Percentiles rank a stretch among this genome's conserved stretches.
These are phyloP conservation scores for Calocybe indica DNA, from an alignment of 768 basidiomycete genomes.

Conservation along the genomic window DNA sequence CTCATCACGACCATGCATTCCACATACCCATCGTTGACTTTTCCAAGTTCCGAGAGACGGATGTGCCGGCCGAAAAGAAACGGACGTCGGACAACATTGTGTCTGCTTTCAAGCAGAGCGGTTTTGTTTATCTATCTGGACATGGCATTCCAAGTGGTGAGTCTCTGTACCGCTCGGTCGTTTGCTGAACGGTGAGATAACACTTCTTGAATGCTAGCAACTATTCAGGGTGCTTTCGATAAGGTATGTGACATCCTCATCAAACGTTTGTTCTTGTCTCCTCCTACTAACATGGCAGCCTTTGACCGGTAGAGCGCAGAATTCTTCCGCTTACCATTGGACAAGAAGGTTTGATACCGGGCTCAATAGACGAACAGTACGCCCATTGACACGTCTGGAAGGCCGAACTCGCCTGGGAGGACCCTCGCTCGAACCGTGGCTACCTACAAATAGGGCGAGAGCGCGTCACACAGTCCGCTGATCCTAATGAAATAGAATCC, in stretches of 20 bases:
- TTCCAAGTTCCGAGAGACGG: slow-evolving; percentile 50
- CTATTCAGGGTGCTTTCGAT: slow-evolving; percentile 53
- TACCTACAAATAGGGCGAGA: slow-evolving; percentile 81
- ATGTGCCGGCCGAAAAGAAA: slow-evolving; percentile 50
- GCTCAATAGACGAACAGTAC: neutral
- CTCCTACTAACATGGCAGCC: neutral
- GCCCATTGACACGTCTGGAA: slow-evolving; percentile 16
- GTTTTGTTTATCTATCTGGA: slow-evolving; percentile 72
- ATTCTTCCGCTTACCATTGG: slow-evolving; percentile 64
- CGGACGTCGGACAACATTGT: slow-evolving; percentile 64
- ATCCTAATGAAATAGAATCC: slow-evolving; percentile 66
- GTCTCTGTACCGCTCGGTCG: slow-evolving; percentile 6
- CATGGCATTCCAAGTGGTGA: slow-evolving; percentile 60
- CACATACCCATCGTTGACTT: slow-evolving; percentile 79
- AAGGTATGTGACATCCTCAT: slow-evolving; percentile 40
- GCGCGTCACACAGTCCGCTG: slow-evolving; percentile 68
- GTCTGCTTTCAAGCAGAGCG: slow-evolving; percentile 71
- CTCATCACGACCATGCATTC: slow-evolving; percentile 24
- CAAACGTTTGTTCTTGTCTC: neutral
- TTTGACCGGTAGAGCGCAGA: slow-evolving; percentile 53
- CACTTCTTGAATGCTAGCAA: slow-evolving; percentile 18
- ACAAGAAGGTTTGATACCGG: slow-evolving; percentile 43
- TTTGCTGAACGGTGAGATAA: neutral
- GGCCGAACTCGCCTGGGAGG: slow-evolving; percentile 72
- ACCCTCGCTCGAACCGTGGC: slow-evolving; percentile 80